These are phyloP conservation scores for Malania oleifera DNA, from an alignment of 164 flowering plant species.

Conservation along the genomic window DNA sequence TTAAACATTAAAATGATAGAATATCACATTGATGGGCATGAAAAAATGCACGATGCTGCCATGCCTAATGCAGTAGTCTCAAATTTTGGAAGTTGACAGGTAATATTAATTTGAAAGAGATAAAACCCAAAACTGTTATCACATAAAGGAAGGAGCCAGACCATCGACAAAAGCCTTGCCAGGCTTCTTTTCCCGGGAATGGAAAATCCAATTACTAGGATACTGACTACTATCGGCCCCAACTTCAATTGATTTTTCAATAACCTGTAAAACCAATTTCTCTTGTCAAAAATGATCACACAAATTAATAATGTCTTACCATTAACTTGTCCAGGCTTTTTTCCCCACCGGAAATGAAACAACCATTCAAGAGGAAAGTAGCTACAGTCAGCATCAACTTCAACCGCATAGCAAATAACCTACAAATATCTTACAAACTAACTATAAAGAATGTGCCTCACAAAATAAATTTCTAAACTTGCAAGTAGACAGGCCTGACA, in stretches of 20 bases:
- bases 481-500: slow-evolving; percentile 4
- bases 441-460: slow-evolving; percentile 25
- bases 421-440: slow-evolving; percentile 46
- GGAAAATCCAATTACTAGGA: slow-evolving; percentile 88
- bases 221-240: slow-evolving; percentile 93
- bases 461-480: slow-evolving; percentile 5
- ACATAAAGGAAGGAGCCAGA: slow-evolving; percentile 50
- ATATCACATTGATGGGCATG: not conserved
- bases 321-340: slow-evolving; percentile 80
- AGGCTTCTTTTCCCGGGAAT: slow-evolving; percentile 90
- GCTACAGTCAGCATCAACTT: slow-evolving; percentile 82
- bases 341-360: slow-evolving; percentile 97
- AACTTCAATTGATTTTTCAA: slow-evolving; percentile 83
- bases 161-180: slow-evolving; percentile 97
- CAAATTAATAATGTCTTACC: slow-evolving; percentile 52
- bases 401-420: slow-evolving; percentile 78
- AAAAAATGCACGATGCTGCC: not conserved
- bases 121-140: slow-evolving; percentile 4
- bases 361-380: slow-evolving; percentile 86
- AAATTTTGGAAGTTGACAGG: not conserved
- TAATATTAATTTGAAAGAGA: not conserved
- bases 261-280: slow-evolving; percentile 68
- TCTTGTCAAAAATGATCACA: slow-evolving; percentile 27
- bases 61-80: not conserved
- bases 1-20: not conserved